Evolutionary conservation across 208 protist species (phyloP), one percentile per base, ranked within the genome.

Genomic region (Leishmania lainsoni): DNA sequence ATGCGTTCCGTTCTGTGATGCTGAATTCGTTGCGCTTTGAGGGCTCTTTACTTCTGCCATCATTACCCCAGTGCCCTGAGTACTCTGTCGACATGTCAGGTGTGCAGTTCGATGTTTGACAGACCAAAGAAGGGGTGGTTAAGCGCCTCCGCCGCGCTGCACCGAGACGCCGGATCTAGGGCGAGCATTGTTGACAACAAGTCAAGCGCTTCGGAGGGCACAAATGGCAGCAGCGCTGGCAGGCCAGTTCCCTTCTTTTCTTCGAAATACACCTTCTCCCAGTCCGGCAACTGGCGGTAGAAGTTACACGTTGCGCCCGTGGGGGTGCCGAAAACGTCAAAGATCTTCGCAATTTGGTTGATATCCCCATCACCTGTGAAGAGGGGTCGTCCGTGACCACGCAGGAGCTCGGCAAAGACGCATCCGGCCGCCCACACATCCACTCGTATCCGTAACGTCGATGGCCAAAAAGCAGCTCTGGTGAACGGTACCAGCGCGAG

Each of bases 401-500:
- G 94, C 76, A 99, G 88, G 22, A 99, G 86, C 87, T 99, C 99
- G 3, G 97, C 98, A 54, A 99, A 90, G 59, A 99, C 99, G 87
- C 98, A 99, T 8, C 98, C 99, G 6, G 87, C 86, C 0, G 96
- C 97, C 98, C 97, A 99, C 9, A 99, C 88, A 84, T 99, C 98
- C 48, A 99, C 98, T 97, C 86, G 14, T 91, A 89, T 16, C 91
- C 97, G 86, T 99, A 99, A 22, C 80, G 81, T 20, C 91, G 87
- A 52, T 96, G 89, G 70, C 99, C 98, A 56, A 96, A 88, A 39
- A 99, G 95, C n/a, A 99, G 92, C 88, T 99, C 99, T 2, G 99
- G 99, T 1, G 99, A 93, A 49, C 99, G 94, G 86, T 99, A 99
- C 99, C 99, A 99, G 1, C 99, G 91, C 22, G 98, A 99, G 59